Evolutionary conservation across 2,329 filamentous ascomycete species (phyloP), one percentile per base, ranked within the genome.

Genomic region (Diaporthe caulivora): DNA sequence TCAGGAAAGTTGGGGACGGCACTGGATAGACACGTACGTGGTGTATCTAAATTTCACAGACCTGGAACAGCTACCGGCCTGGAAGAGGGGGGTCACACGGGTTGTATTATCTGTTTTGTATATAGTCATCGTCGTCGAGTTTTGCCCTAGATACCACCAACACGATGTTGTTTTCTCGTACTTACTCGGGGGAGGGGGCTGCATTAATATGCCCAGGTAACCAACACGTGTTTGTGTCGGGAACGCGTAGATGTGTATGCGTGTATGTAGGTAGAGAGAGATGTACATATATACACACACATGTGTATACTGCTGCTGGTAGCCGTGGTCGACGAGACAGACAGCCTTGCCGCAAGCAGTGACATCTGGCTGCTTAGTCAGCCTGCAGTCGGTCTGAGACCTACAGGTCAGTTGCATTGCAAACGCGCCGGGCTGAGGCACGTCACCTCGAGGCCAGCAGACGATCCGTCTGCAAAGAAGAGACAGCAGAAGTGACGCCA

Each of bases 391-490:
- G 40, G 24, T 26, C 8, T 8, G 6, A 11, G 44, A 21, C 51
- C 29, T 0, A 26, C 57, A 31, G 18, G 49, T 47, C 62, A 54
- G 34, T 73, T 73, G 71, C 65, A 73, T 54, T 62, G 55, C 71
- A 70, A 60, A 55, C 71, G 55, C 65, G 40, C 26, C 37, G 26
- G 29, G 24, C 26, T 37, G 29, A 21, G 67, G 54, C 71, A 49
- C 37, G 10, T 37, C 55, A 55, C 7, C 29, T 69, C 42, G 65
- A 64, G 13, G 31, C 34, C n/a, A 34, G 26, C 55, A 51, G 71
- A 62, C 58, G 65, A 42, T 37, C 71, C 71, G 60, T 70, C 71
- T 73, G 71, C 71, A 73, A 73, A 73, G 65, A 57, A n/a, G 42
- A 49, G 42, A 18, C 21, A 31, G 44, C 62, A 65, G 15, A 51